Percentiles rank a stretch among this genome's conserved stretches.
phyloP scores from a whole-genome alignment of 768 basidiomycete genomes.

The Pleurotus tuber-regium region DNA sequence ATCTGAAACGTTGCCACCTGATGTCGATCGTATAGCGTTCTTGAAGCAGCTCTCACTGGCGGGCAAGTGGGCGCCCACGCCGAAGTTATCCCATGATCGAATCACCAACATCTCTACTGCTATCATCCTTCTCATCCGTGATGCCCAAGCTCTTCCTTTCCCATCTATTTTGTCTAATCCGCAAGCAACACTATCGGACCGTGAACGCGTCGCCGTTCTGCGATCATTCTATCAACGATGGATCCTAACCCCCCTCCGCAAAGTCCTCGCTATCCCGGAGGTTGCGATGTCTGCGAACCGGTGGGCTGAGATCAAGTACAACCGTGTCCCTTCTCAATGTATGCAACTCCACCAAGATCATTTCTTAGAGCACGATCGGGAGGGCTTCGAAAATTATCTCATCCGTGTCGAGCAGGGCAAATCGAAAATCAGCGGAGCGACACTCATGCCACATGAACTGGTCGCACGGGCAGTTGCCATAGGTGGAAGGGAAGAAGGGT shows the following conservation, averaged over 20 bases:
- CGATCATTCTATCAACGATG: constrained; percentile 60
- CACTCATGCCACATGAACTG: constrained; percentile 64
- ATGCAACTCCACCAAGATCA: constrained; percentile 55
- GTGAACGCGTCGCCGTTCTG: constrained; percentile 36
- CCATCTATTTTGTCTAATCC: constrained; percentile 31
- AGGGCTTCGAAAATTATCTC: constrained; percentile 59
- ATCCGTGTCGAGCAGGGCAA: constrained; percentile 52
- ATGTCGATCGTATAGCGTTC: constrained; percentile 27
- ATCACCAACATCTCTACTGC: constrained; percentile 65
- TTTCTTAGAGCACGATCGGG: constrained; percentile 58
- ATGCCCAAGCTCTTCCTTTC: constrained; percentile 26
- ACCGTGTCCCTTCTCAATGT: constrained; percentile 55
- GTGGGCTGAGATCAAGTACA: constrained; percentile 58
- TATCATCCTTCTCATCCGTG: constrained; percentile 51
- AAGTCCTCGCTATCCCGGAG: constrained; percentile 46
- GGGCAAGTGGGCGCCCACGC: constrained; percentile 71
- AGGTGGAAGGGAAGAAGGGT: not conserved
- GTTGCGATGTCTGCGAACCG: constrained; percentile 58
- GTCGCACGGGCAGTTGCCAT: constrained; percentile 34
- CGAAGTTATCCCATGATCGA: constrained; percentile 56
- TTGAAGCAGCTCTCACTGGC: constrained; percentile 51
- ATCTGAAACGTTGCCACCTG: constrained; percentile 30
- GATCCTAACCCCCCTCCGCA: constrained; percentile 57
- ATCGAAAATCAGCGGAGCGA: constrained; percentile 60
- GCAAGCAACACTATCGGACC: constrained; percentile 14